Evolutionary conservation across 2,329 filamentous ascomycete species (phyloP).

Genomic region (Akanthomyces muscarius): DNA sequence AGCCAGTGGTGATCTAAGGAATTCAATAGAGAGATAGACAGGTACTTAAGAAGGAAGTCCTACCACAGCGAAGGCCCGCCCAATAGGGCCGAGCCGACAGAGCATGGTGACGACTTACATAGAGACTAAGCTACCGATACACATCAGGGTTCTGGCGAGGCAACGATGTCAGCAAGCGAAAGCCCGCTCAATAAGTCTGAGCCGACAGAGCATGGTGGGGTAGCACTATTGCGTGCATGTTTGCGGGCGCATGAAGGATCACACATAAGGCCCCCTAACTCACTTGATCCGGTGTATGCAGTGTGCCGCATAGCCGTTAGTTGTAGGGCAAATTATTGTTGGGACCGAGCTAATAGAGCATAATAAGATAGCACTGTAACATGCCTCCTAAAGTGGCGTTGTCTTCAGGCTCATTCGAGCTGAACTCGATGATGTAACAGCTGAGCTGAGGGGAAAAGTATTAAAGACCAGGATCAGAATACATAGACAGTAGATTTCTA

Average conservation of each 20-base stretch:
- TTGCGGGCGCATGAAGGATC: background rate
- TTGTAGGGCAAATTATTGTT: no score
- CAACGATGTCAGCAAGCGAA: no score
- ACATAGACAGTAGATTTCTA: background rate
- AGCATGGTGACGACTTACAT: background rate
- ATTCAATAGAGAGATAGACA: no score
- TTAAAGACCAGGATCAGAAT: background rate
- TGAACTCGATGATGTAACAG: no score
- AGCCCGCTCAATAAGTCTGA: no score
- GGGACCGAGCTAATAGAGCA: no score
- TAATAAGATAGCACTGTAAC: no score
- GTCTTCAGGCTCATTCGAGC: no score
- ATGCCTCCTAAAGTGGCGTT: no score
- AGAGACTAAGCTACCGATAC: background rate
- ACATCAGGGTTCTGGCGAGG: no score
- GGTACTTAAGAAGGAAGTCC: no score
- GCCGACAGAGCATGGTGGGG: background rate
- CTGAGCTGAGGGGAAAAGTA: background rate
- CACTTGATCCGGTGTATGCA: background rate
- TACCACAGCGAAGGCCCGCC: background rate
- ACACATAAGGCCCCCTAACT: background rate
- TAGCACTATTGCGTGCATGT: background rate
- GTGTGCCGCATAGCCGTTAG: background rate
- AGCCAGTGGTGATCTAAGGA: background rate
- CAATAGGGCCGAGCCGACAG: background rate